Evolutionary conservation across 129 eudicot species (phyloP), one percentile per base, ranked within the genome.

Genomic region (Calendula officinalis): DNA sequence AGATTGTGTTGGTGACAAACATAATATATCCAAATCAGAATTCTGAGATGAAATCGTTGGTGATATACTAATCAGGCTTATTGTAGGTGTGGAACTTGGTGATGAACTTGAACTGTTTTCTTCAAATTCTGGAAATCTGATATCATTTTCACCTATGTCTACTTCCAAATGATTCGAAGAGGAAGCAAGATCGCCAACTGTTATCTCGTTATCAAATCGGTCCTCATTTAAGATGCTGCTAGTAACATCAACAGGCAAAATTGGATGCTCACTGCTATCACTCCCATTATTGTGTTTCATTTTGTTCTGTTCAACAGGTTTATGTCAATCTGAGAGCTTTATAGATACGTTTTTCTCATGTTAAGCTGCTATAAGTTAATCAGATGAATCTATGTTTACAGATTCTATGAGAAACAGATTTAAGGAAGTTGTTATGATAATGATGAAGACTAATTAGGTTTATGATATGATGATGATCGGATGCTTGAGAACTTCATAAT

Each of bases 51-150:
- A 56, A 35, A 14, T 17, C 32, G 61, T 45, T n/a, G 79, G 84
- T 8, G 86, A 66, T 11, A 63, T 44, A 40, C 81, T 79, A 57
- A 69, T 44, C 73, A 61, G 69, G 66, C 77, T 82, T 82, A 71
- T 54, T 9, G 58, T 68, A 41, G 75, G 67, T 12, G 68, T 59
- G 12, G 49, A 58, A 63, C 47, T 11, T 30, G 78, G 60, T 56
- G 76, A 66, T 13, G 73, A 69, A 30, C 9, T 15, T 5, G 38
- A 47, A 32, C 37, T 56, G 4, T 16, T 41, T 33, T 64, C 82
- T 35, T 61, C 41, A 56, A 14, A 37, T 32, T 40, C 61, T 34
- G 61, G 41, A 34, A 35, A 17, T 30, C n/a, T 45, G 45, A 34
- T 62, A 54, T 65, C 66, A 47, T 65, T 67, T 65, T 73, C 70